These are phyloP conservation scores for Thermomucor indicae-seudaticae DNA, from an alignment of 371 early-diverging fungal genomes.

Conservation along the genomic window DNA sequence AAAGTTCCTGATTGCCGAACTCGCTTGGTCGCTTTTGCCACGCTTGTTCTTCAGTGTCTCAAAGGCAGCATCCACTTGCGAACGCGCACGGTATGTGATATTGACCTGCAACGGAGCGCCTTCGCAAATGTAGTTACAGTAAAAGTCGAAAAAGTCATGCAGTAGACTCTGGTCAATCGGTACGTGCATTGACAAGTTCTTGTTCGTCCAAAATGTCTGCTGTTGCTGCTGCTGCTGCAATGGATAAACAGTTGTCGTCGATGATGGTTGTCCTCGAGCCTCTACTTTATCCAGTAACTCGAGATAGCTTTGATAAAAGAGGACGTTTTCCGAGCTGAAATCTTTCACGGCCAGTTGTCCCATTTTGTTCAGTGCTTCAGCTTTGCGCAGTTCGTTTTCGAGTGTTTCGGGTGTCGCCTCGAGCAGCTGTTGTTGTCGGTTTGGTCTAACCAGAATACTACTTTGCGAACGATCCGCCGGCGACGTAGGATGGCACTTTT, in stretches of 20 bases:
- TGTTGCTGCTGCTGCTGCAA: neutral
- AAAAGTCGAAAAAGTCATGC: slow-evolving; percentile 23
- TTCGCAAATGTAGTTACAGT: slow-evolving; percentile 27
- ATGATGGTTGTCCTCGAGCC: neutral
- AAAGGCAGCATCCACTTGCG: slow-evolving; percentile 11
- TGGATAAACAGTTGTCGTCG: neutral
- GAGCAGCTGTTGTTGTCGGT: neutral
- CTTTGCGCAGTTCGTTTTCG: slow-evolving; percentile 15
- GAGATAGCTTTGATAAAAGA: slow-evolving; percentile 33
- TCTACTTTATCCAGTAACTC: slow-evolving; percentile 17
- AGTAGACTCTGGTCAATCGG: slow-evolving; percentile 1
- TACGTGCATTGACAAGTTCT: neutral
- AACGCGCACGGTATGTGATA: slow-evolving; percentile 29
- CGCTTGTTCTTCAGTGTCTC: neutral
- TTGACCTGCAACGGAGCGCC: slow-evolving; percentile 35
- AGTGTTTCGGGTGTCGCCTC: slow-evolving; percentile 17
- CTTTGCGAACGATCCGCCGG: neutral
- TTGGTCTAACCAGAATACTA: neutral
- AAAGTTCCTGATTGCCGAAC: no score
- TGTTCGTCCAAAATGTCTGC: no score
- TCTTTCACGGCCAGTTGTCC: slow-evolving; percentile 33
- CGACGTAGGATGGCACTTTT: neutral
- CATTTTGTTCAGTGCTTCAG: slow-evolving; percentile 15
- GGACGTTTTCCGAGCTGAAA: slow-evolving; percentile 37
- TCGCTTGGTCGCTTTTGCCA: neutral